phyloP scores from a whole-genome alignment of 768 basidiomycete genomes.

The Chalciporus chontae region DNA sequence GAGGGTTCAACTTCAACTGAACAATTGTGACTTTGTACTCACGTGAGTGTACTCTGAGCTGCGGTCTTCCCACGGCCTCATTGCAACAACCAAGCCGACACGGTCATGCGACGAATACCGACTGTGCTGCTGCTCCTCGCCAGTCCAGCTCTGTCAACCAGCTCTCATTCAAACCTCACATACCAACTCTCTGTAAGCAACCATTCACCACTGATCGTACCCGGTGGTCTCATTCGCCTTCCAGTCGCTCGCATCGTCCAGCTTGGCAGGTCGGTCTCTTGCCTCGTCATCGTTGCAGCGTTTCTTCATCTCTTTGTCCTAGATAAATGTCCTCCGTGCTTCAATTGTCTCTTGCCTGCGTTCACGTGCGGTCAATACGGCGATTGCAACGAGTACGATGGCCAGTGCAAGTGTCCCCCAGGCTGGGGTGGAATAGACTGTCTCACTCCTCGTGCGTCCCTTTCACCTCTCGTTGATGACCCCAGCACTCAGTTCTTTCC shows the following conservation, averaged over 20 bases:
- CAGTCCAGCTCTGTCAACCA: neutral
- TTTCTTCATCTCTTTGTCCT: neutral
- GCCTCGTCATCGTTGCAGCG: too few relatives aligned
- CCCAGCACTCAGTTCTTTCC: neutral
- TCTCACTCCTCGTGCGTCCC: conserved; percentile 75
- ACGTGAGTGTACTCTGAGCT: too few relatives aligned
- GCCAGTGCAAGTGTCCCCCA: conserved; percentile 93
- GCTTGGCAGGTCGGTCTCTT: conserved; percentile 12
- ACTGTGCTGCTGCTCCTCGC: conserved; percentile 15
- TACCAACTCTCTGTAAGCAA: conserved; percentile 26
- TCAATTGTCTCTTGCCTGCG: conserved; percentile 91
- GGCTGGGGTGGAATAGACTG: conserved; percentile 99
- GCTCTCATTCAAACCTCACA: conserved; percentile 12
- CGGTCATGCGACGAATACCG: conserved; percentile 26
- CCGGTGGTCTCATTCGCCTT: conserved; percentile 10
- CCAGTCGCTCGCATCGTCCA: conserved; percentile 21
- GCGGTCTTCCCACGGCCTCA: too few relatives aligned
- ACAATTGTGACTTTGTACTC: too few relatives aligned
- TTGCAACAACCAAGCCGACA: too few relatives aligned
- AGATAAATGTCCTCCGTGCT: conserved; percentile 83
- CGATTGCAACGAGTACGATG: conserved; percentile 85
- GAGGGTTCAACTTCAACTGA: too few relatives aligned
- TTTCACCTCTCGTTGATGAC: conserved; percentile 3
- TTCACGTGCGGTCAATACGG: conserved; percentile 94
- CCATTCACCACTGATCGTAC: neutral